These are phyloP conservation scores for Ophiocordyceps camponoti-rufipedis DNA, from an alignment of 2,329 filamentous ascomycete genomes.

Conservation along the genomic window DNA sequence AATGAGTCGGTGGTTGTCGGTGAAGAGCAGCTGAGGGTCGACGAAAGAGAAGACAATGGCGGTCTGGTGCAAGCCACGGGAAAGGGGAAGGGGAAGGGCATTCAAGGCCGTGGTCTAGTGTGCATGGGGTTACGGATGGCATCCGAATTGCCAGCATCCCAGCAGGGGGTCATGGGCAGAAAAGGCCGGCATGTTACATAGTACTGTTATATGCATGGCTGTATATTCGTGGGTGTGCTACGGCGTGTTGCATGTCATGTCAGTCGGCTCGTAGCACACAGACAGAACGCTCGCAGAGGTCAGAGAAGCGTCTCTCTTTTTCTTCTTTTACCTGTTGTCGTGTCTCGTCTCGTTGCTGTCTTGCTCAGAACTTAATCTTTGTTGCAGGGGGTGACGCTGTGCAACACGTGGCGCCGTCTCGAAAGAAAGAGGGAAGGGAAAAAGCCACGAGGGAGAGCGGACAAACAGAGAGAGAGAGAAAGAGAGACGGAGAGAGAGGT, in stretches of 20 bases:
- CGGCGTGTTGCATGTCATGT: too few relatives aligned
- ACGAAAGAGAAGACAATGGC: not conserved
- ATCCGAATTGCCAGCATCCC: not conserved
- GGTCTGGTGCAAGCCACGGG: not conserved
- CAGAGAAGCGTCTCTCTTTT: too few relatives aligned
- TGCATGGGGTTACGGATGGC: conserved; percentile 1
- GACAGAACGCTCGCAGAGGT: too few relatives aligned
- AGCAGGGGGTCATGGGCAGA: not conserved
- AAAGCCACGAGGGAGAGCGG: too few relatives aligned
- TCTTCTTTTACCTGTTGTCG: not conserved
- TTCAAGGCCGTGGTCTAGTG: not conserved
- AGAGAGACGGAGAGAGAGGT: not conserved
- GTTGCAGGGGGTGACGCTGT: not conserved
- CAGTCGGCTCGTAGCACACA: too few relatives aligned
- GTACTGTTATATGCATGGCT: not conserved
- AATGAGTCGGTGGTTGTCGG: not conserved
- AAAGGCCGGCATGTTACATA: not conserved
- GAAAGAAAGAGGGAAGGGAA: too few relatives aligned
- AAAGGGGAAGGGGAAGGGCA: too few relatives aligned
- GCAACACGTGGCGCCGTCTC: too few relatives aligned
- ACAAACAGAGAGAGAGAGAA: not conserved
- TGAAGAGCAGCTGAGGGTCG: not conserved
- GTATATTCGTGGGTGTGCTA: not conserved
- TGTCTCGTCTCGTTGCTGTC: not conserved
- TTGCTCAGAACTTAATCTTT: not conserved